These are phyloP conservation scores for Dissoconium aciculare DNA, from an alignment of 2,329 filamentous ascomycete species.

Conservation along the genomic window DNA sequence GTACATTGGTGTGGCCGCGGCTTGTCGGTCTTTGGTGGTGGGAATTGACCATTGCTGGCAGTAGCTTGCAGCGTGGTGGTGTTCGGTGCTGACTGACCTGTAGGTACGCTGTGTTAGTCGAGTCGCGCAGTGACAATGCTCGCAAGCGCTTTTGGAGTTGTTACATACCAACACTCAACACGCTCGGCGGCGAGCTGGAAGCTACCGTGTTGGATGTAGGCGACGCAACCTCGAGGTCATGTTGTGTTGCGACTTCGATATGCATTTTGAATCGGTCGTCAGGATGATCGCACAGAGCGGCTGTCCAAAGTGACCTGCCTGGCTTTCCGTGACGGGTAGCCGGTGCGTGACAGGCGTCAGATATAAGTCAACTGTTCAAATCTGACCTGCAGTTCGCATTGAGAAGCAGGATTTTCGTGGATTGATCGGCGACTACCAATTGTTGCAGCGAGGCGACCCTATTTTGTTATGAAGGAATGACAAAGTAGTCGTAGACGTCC, in stretches of 20 bases:
- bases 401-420: too few species aligned
- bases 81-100: slow-evolving; percentile 5
- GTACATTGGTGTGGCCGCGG: slow-evolving; percentile 85
- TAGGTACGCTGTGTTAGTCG: neutral
- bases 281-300: too few species aligned
- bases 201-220: neutral
- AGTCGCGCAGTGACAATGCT: slow-evolving; percentile 2
- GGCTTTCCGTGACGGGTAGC: too few species aligned
- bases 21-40: slow-evolving; percentile 91
- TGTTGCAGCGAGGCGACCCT: too few species aligned
- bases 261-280: too few species aligned
- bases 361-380: too few species aligned
- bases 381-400: too few species aligned
- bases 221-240: slow-evolving; percentile 16
- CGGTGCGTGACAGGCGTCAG: too few species aligned
- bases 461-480: too few species aligned
- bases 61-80: slow-evolving; percentile 4
- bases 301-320: too few species aligned
- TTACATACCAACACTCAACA: slow-evolving; percentile 1
- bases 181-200: slow-evolving; percentile 6
- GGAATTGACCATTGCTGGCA: slow-evolving; percentile 37
- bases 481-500: too few species aligned
- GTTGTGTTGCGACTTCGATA: slow-evolving; percentile 12
- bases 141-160: slow-evolving; percentile 6
- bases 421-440: too few species aligned